Conservation (phyloP, 2,329 filamentous ascomycete species). For the Ophiostoma sp. region DNA sequence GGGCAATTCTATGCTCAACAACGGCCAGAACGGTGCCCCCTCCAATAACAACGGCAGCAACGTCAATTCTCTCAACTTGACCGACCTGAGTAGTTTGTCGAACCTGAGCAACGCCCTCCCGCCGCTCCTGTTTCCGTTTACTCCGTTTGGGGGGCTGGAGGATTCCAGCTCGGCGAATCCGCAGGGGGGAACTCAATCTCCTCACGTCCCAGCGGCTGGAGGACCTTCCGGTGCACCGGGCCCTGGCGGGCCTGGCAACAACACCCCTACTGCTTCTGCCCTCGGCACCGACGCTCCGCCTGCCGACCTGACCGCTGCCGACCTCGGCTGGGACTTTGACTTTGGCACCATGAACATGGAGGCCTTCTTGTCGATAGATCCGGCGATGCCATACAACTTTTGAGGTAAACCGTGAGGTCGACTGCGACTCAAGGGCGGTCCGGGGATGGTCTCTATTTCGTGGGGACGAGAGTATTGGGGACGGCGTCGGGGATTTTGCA, state of each 20-base stretch:
- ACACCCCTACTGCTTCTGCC: not conserved
- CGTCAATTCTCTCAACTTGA: not conserved
- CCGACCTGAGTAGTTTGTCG: slow-evolving; percentile 11
- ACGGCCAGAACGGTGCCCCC: not conserved
- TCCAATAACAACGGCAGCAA: not conserved
- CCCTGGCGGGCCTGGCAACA: not conserved
- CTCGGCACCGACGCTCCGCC: slow-evolving; percentile 1
- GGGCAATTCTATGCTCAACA: not conserved
- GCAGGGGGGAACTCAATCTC: not conserved
- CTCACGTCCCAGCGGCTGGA: not conserved
- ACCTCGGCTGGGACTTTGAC: slow-evolving; percentile 30
- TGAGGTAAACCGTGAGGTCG: not conserved
- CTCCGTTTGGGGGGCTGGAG: slow-evolving; percentile 22
- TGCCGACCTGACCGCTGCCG: slow-evolving; percentile 28
- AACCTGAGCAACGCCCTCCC: slow-evolving; percentile 23
- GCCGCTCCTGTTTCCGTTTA: slow-evolving; percentile 22
- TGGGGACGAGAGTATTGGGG: too few species aligned
- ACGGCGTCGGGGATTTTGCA: too few species aligned
- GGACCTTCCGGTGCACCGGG: not conserved
- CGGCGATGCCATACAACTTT: slow-evolving; percentile 24
- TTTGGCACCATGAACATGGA: slow-evolving; percentile 31
- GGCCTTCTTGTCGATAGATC: slow-evolving; percentile 29
- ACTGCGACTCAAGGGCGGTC: too few species aligned
- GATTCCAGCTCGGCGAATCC: not conserved
- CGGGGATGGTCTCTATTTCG: too few species aligned